Evolutionary conservation across 441 rosid genomes (phyloP), one percentile per base, ranked within the genome.

Genomic region (Erodium chrysanthum): DNA sequence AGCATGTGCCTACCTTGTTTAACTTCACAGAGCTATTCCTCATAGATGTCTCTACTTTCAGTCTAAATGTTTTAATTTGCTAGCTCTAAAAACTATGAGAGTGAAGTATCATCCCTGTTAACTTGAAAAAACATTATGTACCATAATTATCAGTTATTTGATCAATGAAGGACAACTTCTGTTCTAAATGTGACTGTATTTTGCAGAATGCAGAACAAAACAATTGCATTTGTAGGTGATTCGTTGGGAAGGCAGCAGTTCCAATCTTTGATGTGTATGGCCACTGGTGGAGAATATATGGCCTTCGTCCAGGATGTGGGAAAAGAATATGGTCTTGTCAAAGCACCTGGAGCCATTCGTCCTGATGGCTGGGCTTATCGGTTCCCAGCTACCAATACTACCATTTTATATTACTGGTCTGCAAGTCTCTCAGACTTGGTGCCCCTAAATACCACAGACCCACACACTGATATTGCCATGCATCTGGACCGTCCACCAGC

Each of bases 181-280:
- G 68, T 3, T 12, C 44, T 70, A 48, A 65, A 46, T 44, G 27
- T 37, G 52, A 33, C 11, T 66, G 10, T 44, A 25, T 25, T 9
- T 67, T 71, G 29, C 85, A 92, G 96, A 78, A 84, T 87, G 88
- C 82, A 80, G 86, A 77, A 81, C 78, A 87, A 84, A 82, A 84
- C 92, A 3, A 82, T 85, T 70, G 96, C 92, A 25, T 87, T 89
- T 68, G 68, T 89, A 20, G 92, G 96, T 72, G 92, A 89, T 75
- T 89, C 91, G 17, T 69, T 89, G 52, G 92, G 91, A 21, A 79
- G 96, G 72, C 91, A 89, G 69, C 92, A 87, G 68, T 89, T 89
- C 73, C 91, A 84, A 12, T 89, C 93, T 37, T 40, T 89, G 52
- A 85, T 87, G 88, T 87, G 96, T 59, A 84, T 89, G 88, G 85